Evolutionary conservation across 164 flowering plant species (phyloP).

Genomic region (Nelumbo lutea): DNA sequence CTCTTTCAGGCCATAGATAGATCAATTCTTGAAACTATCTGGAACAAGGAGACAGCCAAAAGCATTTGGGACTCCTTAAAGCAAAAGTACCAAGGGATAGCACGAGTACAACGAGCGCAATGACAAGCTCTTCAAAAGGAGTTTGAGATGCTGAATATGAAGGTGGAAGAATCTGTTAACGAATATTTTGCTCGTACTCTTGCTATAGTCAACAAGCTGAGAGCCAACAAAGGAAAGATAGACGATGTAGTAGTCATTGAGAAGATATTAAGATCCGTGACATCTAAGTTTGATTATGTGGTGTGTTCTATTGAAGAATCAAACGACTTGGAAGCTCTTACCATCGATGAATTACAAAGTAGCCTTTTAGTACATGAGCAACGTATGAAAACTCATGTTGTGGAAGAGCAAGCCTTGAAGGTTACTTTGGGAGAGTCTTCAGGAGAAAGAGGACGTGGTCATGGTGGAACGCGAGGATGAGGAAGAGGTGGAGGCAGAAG

Average conservation of each 20-base stretch:
- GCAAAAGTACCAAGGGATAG: conserved; percentile 7
- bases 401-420: conserved; percentile 1
- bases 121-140: conserved; percentile 4
- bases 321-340: background rate
- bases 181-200: conserved; percentile 4
- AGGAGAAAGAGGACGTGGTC: background rate
- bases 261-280: conserved; percentile 6
- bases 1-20: background rate
- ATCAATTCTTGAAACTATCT: background rate
- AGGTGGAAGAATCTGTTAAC: background rate
- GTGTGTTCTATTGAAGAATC: too few relatives aligned
- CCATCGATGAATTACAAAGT: conserved; percentile 10
- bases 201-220: background rate
- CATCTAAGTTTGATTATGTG: background rate
- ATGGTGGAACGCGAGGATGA: background rate
- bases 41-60: background rate
- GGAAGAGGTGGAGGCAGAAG: conserved; percentile 3
- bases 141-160: conserved; percentile 5
- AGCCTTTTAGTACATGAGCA: conserved; percentile 3
- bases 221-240: background rate
- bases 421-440: background rate
- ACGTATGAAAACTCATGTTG: background rate
- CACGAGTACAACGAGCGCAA: conserved; percentile 4
- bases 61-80: conserved; percentile 1
- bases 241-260: background rate